Evolutionary conservation across 2,329 filamentous ascomycete genomes (phyloP), one percentile per base, ranked within the genome.

Genomic region (Talaromyces sp.): DNA sequence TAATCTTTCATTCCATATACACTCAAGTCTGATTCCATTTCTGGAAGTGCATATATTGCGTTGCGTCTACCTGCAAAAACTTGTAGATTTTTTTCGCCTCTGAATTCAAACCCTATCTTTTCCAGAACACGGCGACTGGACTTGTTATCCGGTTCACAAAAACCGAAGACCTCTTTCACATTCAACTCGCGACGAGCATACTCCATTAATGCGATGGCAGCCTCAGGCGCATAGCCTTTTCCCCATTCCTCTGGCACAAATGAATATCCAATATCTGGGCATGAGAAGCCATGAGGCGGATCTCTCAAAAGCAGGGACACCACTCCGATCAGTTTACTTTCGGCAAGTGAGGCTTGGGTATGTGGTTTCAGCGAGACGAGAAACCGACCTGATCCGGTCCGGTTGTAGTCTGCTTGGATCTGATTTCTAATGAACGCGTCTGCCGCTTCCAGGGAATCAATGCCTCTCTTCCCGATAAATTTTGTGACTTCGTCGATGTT

Each of bases 161-260:
- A 71, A 16, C 69, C 72, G 62, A 72, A 72, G 1, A 70, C 64
- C 9, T 41, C 66, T n/a, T 68, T 49, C 1, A 73, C 41, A 3
- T 67, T 68, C 8, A 69, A 61, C 10, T 68, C 58, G 2, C 27
- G 27, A 2, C 31, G 60, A n/a, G 68, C 68, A 43, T 69, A 72
- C 7, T 68, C 65, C 16, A 74, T 31, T 9, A 73, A 13, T 8
- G 65, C 68, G 33, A 62, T 64, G 8, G 67, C 69, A 1, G 72
- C 72, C 41, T 73, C 72, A 10, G 72, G 67, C 14, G 70, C 72
- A 65, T 73, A 73, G 3, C 72, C 72, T 49, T 71, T 73, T 3
- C 71, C 69, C 60, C 65, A 70, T n/a, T 70, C 58, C 27, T 71
- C 68, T 0, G 71, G 68, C 19, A 73, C 39, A 9, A 73, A 66